phyloP scores from a whole-genome alignment of 192 early-diverging fungal species.

The Coemansia sp. region DNA sequence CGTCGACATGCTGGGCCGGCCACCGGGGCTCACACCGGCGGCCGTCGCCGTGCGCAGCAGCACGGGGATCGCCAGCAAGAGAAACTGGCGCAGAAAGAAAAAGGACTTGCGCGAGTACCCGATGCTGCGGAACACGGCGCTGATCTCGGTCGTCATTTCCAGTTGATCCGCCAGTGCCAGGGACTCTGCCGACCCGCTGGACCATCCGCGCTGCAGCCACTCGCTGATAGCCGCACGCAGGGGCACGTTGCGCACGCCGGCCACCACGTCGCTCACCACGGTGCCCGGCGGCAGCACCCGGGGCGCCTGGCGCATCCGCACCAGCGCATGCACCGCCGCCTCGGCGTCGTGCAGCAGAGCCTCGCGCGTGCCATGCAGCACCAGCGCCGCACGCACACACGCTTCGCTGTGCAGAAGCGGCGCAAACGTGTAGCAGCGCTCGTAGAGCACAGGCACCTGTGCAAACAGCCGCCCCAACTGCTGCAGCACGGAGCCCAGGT shows the following conservation, averaged over 20 bases:
- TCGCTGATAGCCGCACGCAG: conserved; percentile 24
- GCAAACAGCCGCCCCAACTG: conserved; percentile 18
- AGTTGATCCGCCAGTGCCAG: conserved; percentile 40
- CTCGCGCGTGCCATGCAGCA: conserved; percentile 34
- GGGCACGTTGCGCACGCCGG: conserved; percentile 13
- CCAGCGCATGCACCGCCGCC: conserved; percentile 21
- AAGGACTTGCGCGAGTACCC: conserved; percentile 36
- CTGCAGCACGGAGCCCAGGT: conserved; percentile 1
- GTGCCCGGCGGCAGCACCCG: background rate
- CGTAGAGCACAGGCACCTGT: conserved; percentile 42
- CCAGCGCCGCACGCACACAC: conserved; percentile 44
- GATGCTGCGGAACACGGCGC: conserved; percentile 20
- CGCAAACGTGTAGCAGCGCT: conserved; percentile 39
- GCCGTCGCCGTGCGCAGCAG: conserved; percentile 36
- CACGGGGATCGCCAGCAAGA: conserved; percentile 35
- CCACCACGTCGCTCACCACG: conserved; percentile 24
- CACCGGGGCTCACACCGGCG: background rate
- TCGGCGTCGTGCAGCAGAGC: conserved; percentile 21
- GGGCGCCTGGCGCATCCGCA: background rate
- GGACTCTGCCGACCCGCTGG: conserved; percentile 17
- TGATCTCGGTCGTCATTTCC: conserved; percentile 26
- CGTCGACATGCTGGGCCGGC: conserved; percentile 12
- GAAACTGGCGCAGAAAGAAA: conserved; percentile 48
- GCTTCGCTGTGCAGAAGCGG: conserved; percentile 47
- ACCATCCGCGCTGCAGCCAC: conserved; percentile 43